phyloP scores from a whole-genome alignment of 23 red algal genomes.

The Gracilaria vermiculophylla region DNA sequence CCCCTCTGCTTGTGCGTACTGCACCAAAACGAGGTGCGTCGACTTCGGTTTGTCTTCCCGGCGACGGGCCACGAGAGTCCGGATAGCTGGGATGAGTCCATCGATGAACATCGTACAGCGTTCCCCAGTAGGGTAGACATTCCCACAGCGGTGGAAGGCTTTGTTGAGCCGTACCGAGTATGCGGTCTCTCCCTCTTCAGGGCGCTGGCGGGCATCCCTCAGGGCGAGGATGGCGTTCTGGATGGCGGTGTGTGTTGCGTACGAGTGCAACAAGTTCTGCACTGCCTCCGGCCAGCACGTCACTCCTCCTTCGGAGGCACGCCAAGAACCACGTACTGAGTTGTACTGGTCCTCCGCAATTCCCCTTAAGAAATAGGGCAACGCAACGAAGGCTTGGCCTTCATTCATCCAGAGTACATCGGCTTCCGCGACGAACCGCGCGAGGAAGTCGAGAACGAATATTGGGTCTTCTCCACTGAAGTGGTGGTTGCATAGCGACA shows the following conservation, averaged over 20 bases:
- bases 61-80: background rate
- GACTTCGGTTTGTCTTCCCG: background rate
- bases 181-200: too few relatives aligned
- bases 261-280: background rate
- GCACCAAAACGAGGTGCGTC: background rate
- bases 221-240: background rate
- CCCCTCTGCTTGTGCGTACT: background rate
- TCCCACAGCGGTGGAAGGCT: too few relatives aligned
- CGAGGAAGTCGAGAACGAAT: too few relatives aligned
- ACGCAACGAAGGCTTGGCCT: background rate
- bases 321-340: background rate
- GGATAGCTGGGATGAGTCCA: too few relatives aligned
- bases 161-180: too few relatives aligned
- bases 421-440: too few relatives aligned
- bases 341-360: background rate
- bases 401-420: background rate
- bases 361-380: background rate
- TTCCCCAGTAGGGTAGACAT: too few relatives aligned
- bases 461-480: too few relatives aligned
- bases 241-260: constrained; percentile 15
- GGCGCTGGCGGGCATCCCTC: background rate
- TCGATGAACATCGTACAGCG: too few relatives aligned
- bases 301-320: constrained; percentile 9
- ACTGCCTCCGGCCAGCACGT: constrained; percentile 33
- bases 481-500: too few relatives aligned